A percentile compares a stretch with the other conserved stretches of the same genome.
Conservation (phyloP, 2,329 filamentous ascomycete genomes). For the Elsinoe australis region DNA sequence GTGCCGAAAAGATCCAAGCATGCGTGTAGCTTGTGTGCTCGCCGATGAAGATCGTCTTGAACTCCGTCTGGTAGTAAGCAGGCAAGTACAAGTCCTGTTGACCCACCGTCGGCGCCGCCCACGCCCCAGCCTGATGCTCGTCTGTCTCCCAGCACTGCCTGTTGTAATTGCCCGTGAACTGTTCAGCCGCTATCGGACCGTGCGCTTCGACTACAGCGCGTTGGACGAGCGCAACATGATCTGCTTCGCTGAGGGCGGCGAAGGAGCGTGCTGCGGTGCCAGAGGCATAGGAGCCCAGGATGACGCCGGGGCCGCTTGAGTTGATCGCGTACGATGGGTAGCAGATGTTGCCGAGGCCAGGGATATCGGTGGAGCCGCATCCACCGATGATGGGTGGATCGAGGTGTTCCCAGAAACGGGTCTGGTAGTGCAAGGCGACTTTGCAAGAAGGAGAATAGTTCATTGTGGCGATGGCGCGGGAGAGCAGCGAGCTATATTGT, state of each 20-base stretch:
- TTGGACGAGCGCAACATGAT: constrained; percentile 57
- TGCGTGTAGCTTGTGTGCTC: constrained; percentile 51
- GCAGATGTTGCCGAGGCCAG: constrained; percentile 55
- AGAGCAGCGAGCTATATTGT: constrained; percentile 43
- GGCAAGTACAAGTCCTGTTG: constrained; percentile 65
- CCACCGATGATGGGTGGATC: constrained; percentile 54
- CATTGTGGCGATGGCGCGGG: constrained; percentile 42
- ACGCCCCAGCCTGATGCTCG: constrained; percentile 54
- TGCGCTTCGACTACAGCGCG: constrained; percentile 63
- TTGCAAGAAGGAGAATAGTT: constrained; percentile 48
- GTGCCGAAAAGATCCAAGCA: constrained; percentile 60
- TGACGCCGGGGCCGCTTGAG: constrained; percentile 52
- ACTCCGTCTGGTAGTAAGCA: constrained; percentile 64
- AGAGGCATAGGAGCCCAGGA: constrained; percentile 53
- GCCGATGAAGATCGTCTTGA: constrained; percentile 57
- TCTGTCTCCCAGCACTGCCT: constrained; percentile 60
- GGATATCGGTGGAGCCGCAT: constrained; percentile 54
- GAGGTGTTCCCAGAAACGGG: constrained; percentile 54
- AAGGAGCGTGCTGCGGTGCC: constrained; percentile 41
- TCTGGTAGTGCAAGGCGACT: constrained; percentile 60
- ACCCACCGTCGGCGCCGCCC: constrained; percentile 50
- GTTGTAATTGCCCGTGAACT: constrained; percentile 59
- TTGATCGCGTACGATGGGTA: constrained; percentile 63
- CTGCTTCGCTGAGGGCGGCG: constrained; percentile 45
- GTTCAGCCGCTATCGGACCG: constrained; percentile 49